These are phyloP conservation scores for Hylodesmum podocarpum DNA, from an alignment of 306 rosid species.

Conservation along the genomic window DNA sequence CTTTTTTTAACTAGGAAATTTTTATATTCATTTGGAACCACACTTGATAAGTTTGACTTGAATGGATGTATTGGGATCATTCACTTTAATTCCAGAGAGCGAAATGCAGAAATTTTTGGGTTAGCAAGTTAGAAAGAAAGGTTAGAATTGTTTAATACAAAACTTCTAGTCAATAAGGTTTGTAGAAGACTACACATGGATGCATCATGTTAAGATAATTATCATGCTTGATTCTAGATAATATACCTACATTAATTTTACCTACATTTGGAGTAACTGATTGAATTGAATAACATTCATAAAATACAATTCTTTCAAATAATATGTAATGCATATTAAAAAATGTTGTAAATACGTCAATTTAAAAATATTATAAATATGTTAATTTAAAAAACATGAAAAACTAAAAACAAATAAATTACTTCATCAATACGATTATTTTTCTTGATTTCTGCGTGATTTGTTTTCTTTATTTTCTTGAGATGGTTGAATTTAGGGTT, in stretches of 20 bases:
- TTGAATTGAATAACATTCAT: neutral
- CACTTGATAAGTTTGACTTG: neutral
- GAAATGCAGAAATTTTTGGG: neutral
- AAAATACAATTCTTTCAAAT: neutral
- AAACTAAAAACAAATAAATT: neutral
- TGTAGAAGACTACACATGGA: neutral
- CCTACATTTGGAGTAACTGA: neutral
- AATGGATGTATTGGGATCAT: neutral
- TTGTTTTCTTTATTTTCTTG: neutral
- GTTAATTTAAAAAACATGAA: too few species aligned
- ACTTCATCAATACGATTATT: neutral
- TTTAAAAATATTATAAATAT: neutral
- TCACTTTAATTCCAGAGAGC: neutral
- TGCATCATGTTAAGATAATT: neutral
- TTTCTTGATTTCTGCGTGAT: neutral
- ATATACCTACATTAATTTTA: neutral
- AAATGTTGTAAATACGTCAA: neutral
- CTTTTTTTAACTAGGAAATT: too few species aligned
- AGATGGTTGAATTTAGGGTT: too few species aligned
- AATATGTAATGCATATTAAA: neutral
- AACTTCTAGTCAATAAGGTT: neutral
- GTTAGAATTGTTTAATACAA: neutral
- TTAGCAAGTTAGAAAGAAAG: neutral
- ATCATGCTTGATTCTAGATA: neutral
- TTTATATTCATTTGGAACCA: too few species aligned